phyloP scores from a whole-genome alignment of 306 rosid species.

The Nissolia schottii region DNA sequence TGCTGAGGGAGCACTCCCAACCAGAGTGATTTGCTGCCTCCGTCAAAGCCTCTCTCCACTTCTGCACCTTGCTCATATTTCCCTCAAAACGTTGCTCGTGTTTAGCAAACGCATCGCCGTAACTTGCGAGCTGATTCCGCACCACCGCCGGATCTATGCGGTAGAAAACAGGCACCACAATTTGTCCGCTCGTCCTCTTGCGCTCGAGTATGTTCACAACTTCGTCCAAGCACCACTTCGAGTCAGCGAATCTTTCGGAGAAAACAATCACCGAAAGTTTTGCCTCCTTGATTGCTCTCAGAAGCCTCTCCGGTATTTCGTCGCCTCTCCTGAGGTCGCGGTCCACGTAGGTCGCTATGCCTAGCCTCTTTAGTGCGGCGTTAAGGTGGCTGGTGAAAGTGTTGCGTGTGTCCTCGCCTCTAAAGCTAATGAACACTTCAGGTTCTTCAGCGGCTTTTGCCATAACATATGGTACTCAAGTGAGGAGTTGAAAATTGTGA shows the following conservation, averaged over 20 bases:
- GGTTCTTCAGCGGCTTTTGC: not conserved
- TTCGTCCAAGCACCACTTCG: slow-evolving; percentile 15
- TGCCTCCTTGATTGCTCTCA: not conserved
- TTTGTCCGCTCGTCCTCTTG: not conserved
- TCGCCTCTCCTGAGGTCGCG: slow-evolving; percentile 3
- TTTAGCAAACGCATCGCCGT: not conserved
- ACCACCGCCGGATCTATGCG: not conserved
- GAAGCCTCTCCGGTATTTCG: not conserved
- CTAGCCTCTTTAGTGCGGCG: not conserved
- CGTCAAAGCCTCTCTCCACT: slow-evolving; percentile 8
- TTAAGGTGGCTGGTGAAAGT: slow-evolving; percentile 13
- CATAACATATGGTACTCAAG: too few species aligned
- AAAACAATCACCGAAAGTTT: slow-evolving; percentile 1
- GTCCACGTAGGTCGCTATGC: not conserved
- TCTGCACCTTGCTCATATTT: not conserved
- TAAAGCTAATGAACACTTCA: slow-evolving; percentile 9
- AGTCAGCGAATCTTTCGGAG: not conserved
- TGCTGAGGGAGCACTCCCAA: not conserved
- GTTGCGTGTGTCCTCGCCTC: slow-evolving; percentile 9
- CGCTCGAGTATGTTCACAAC: slow-evolving; percentile 7
- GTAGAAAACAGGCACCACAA: slow-evolving; percentile 20
- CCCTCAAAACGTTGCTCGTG: not conserved
- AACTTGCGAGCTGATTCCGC: not conserved
- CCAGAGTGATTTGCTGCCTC: slow-evolving; percentile 6
- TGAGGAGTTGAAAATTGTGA: too few species aligned